These are phyloP conservation scores for Peronosclerospora sorghi DNA, from an alignment of 352 stramenopile genomes.

Conservation along the genomic window DNA sequence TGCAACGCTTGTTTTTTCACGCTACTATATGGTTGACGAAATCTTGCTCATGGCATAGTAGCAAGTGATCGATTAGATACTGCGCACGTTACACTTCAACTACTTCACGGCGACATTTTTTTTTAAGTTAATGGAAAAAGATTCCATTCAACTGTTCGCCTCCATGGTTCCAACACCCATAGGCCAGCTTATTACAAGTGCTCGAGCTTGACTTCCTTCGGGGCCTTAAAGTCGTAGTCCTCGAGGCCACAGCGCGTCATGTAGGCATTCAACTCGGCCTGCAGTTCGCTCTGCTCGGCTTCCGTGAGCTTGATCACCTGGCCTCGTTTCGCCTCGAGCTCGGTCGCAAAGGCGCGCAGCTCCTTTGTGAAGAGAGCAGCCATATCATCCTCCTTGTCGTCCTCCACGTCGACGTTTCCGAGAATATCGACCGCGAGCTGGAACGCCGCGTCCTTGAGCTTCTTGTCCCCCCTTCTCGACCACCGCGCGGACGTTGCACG, in stretches of 20 bases:
- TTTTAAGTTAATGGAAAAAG: too few relatives aligned
- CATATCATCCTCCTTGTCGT: conserved; percentile 78
- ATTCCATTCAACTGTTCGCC: too few relatives aligned
- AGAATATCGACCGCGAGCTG: conserved; percentile 80
- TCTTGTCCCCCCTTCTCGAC: conserved; percentile 79
- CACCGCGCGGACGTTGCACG: conserved; percentile 57
- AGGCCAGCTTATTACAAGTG: conserved; percentile 85
- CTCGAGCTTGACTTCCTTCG: conserved; percentile 78
- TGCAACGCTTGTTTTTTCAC: conserved; percentile 44
- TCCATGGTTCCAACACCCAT: too few relatives aligned
- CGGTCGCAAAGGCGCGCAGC: conserved; percentile 59
- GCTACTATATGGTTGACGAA: conserved; percentile 43
- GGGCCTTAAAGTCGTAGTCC: conserved; percentile 65
- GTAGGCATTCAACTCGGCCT: conserved; percentile 78
- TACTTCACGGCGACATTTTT: too few relatives aligned
- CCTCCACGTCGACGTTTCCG: conserved; percentile 48
- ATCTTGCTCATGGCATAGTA: too few relatives aligned
- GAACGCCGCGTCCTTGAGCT: conserved; percentile 73
- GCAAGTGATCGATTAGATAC: too few relatives aligned
- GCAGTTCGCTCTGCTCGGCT: conserved; percentile 71
- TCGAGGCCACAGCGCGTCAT: conserved; percentile 81
- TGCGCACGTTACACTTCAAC: too few relatives aligned
- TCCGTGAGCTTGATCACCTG: conserved; percentile 60
- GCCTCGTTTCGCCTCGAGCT: conserved; percentile 71
- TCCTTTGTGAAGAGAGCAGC: conserved; percentile 77